Base-by-base conservation (phyloP, 2,329 filamentous ascomycete species). In the Beauveria sp. region DNA sequence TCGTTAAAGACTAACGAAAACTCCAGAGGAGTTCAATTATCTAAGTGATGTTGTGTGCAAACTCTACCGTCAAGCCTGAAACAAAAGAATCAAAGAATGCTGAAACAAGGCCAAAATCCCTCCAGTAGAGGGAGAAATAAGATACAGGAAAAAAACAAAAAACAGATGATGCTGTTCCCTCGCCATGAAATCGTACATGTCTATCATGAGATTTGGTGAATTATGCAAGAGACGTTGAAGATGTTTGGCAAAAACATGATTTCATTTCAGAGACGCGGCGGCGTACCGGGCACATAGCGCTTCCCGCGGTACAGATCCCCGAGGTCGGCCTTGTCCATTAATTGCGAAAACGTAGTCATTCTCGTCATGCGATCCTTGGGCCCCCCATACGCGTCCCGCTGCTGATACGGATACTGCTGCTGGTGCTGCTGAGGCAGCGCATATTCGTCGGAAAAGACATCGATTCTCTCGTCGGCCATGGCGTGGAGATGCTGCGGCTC, bases 261-360 rank as follows among this genome's bases (percentile, higher is more conserved):
- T 34, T 30, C 1, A 2, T 4, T 24, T 52, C 58, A 70, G 60
- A 75, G 70, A 58, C 68, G 68, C 7, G 70, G 72, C 52, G 73
- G 72, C 28, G 70, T 68, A 5, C 70, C 70, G 12, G 77, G 77
- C 45, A 81, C 75, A 63, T 74, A 81, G 4, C 74, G 71, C 66
- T 73, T 71, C 6, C 75, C 79, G 62, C 69, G 71, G 61, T 70
- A 75, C 51, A 80, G 73, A 10, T 71, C 70, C 18, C 76, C 74
- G 24, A 81, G 69, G 22, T 76, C 74, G 2, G 78, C 79, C 63
- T 76, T 72, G 60, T 80, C 74, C 77, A 84, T 79, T 68, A 85
- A 74, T 65, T 79, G 77, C n/a, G 79, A 78, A 64, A 84, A 82
- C 0, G 79, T 81, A 1, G 82, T 82, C 64, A 71, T 67, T 38